A percentile compares a stretch with the other conserved stretches of the same genome.
Conservation (phyloP, 177 flowering plant genomes). For the Vitis hybrid region DNA sequence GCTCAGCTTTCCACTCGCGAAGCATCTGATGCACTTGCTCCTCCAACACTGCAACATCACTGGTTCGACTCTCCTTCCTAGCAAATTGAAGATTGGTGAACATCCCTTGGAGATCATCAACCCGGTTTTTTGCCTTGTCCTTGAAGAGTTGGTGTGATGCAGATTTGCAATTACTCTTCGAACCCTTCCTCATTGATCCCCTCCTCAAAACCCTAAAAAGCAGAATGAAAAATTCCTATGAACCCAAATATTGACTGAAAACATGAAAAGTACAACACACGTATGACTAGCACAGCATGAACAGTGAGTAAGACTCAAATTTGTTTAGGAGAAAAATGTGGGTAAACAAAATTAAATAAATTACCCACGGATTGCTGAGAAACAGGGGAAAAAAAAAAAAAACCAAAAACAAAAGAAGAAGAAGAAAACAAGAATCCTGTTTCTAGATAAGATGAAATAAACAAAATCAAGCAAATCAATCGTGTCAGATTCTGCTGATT, state of each 20-base stretch:
- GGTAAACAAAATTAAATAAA: no score
- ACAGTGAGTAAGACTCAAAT: no score
- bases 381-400: no score
- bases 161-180: conserved; percentile 58
- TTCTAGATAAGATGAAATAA: no score
- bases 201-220: conserved; percentile 12
- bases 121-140: conserved; percentile 79
- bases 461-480: no score
- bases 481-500: no score
- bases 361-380: no score
- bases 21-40: conserved; percentile 90
- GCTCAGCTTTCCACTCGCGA: conserved; percentile 86
- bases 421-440: no score
- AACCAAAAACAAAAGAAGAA: no score
- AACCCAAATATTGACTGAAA: background rate
- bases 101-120: conserved; percentile 77
- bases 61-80: conserved; percentile 70
- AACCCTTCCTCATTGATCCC: conserved; percentile 47
- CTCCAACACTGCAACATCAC: conserved; percentile 65
- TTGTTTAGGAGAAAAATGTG: no score
- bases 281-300: no score
- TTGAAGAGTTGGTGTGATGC: conserved; percentile 65
- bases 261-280: no score
- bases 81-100: conserved; percentile 78
- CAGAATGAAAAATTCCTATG: background rate